Evolutionary conservation across 2,329 filamentous ascomycete genomes (phyloP).

Genomic region (Phyllosticta capitalensis): DNA sequence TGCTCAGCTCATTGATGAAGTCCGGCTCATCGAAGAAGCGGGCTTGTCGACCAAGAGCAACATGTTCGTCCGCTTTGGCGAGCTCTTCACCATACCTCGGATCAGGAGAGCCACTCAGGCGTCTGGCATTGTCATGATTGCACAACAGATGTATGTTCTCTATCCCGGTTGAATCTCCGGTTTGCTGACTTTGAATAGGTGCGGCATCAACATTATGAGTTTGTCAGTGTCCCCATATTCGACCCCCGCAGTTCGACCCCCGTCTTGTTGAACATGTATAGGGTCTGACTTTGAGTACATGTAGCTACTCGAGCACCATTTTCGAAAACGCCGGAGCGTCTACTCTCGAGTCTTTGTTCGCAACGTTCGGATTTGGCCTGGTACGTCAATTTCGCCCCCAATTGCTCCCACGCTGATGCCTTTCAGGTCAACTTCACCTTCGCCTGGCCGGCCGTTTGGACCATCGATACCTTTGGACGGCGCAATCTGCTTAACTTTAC

Average conservation of each 20-base stretch:
- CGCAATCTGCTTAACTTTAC: slow-evolving; percentile 41
- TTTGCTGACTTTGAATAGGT: neutral
- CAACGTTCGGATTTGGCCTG: slow-evolving; percentile 49
- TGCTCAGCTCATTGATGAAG: slow-evolving; percentile 26
- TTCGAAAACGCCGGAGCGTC: slow-evolving; percentile 39
- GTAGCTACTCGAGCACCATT: slow-evolving; percentile 39
- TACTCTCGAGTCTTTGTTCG: slow-evolving; percentile 35
- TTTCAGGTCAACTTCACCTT: slow-evolving; percentile 44
- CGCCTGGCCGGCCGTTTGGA: slow-evolving; percentile 49
- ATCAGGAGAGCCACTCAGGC: slow-evolving; percentile 64
- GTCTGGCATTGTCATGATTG: slow-evolving; percentile 69
- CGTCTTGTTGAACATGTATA: slow-evolving; percentile 9
- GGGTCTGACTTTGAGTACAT: neutral
- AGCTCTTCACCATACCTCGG: slow-evolving; percentile 59
- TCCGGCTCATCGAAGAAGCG: slow-evolving; percentile 17
- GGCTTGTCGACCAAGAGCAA: slow-evolving; percentile 21
- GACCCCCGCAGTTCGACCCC: too few species aligned
- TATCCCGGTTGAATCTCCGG: too few species aligned
- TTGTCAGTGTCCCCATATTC: slow-evolving; percentile 20
- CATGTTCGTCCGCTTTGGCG: slow-evolving; percentile 35
- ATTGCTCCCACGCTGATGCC: too few species aligned
- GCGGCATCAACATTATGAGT: slow-evolving; percentile 34
- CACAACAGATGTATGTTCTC: slow-evolving; percentile 50
- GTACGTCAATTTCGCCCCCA: slow-evolving; percentile 13
- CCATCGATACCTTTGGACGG: slow-evolving; percentile 46